Evolutionary conservation across 495 filamentous ascomycete species (phyloP).

Genomic region (Friedmanniomyces simplex): DNA sequence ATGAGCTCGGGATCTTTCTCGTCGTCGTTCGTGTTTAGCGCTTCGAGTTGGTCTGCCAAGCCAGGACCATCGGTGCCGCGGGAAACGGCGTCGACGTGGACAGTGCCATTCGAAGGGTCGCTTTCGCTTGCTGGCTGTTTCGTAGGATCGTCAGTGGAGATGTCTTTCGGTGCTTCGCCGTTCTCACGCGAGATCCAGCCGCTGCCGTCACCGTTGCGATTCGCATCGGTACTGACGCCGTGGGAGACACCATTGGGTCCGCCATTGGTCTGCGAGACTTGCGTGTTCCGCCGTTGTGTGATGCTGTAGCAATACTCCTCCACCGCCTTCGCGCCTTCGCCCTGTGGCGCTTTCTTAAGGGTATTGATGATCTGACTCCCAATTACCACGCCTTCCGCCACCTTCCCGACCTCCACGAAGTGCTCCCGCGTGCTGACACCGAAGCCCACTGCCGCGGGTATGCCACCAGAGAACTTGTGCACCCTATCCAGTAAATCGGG

Average conservation of each 20-base stretch:
- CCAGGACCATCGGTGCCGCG: constrained; percentile 54
- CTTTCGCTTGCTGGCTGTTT: constrained; percentile 18
- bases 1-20: constrained; percentile 43
- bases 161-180: constrained; percentile 12
- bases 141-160: constrained; percentile 20
- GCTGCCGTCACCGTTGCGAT: constrained; percentile 35
- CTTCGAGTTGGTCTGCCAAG: constrained; percentile 61
- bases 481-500: constrained; percentile 73
- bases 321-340: constrained; percentile 61
- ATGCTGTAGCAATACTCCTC: constrained; percentile 79
- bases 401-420: constrained; percentile 70
- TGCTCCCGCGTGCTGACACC: constrained; percentile 93
- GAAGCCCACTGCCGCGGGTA: constrained; percentile 86
- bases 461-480: constrained; percentile 83
- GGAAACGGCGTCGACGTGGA: constrained; percentile 51
- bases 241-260: constrained; percentile 6
- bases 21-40: constrained; percentile 47
- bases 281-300: constrained; percentile 44
- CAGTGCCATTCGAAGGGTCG: constrained; percentile 24
- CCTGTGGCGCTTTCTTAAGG: constrained; percentile 57
- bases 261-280: constrained; percentile 27
- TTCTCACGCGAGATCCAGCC: constrained; percentile 19
- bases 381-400: constrained; percentile 94
- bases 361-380: constrained; percentile 85
- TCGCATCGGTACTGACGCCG: constrained; percentile 44